Base-by-base conservation (phyloP, 129 eudicot genomes). In the Scalesia atractyloides region DNA sequence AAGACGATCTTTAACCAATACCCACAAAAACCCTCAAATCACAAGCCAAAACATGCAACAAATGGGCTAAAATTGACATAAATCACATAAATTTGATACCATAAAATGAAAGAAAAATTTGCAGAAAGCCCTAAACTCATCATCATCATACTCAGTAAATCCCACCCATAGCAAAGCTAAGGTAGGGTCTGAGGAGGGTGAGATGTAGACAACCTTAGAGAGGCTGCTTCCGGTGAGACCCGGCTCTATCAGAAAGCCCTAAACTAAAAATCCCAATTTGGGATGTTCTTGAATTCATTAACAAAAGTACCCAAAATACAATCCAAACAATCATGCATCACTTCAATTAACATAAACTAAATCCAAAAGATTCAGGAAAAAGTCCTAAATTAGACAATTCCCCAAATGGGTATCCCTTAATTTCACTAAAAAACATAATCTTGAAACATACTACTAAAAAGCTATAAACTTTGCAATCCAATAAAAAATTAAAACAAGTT, bases 11-110 rank as follows among this genome's bases (percentile, higher is more conserved):
- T 66, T 75, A 65, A 75, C 66, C 58, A 53, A 57, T 22, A 59
- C 76, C 76, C 76, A 72, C 68, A 22, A 75, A 75, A 75, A 75
- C 8, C 62, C 66, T 47, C 18, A 56, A 66, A 66, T n/a, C 7
- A 4, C 64, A 72, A 65, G n/a, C 57, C 30, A 36, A 51, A 63
- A 65, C 57, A 75, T n/a, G 18, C 9, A 37, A 51, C 39, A 75
- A 18, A 53, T 75, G 20, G 57, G 24, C 57, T 52, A 30, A 20
- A 22, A 65, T 65, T 65, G 11, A 53, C 65, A 64, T 19, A 19
- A 64, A 58, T 24, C 7, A 9, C 26, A 17, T 19, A 19, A 48
- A 3, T 16, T 56, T 41, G 13, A 69, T 26, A 16, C 48, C 48
- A 16, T 56, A 9, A 59, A 22, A 52, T 69, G 63, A 36, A 51